These are phyloP conservation scores for Heliamphora exappendiculata DNA, from an alignment of 148 eudicot species.

Conservation along the genomic window DNA sequence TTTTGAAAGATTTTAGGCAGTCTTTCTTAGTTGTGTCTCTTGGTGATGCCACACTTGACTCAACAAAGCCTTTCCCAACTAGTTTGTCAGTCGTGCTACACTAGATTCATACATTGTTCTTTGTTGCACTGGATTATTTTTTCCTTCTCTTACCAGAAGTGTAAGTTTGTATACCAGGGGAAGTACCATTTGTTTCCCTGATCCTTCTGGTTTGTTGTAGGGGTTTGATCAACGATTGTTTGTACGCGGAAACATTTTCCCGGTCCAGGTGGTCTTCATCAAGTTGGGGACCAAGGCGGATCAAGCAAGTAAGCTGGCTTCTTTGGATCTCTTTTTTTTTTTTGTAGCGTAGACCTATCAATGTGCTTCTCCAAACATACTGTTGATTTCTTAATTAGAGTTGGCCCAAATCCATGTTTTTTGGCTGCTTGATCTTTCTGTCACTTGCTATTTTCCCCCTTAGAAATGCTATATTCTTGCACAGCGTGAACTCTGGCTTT, in stretches of 20 bases:
- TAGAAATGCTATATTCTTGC: background rate
- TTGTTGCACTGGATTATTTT: background rate
- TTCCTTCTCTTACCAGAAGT: background rate
- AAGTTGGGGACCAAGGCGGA: slow-evolving; percentile 88
- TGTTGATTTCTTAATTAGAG: background rate
- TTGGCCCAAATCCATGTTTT: background rate
- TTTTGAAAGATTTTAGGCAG: background rate
- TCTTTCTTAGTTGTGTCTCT: background rate
- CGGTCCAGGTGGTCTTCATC: slow-evolving; percentile 79
- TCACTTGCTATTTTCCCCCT: background rate
- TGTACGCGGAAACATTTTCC: slow-evolving; percentile 78
- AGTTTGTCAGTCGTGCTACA: background rate
- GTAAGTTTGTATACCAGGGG: background rate
- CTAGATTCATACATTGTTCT: background rate
- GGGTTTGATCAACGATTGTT: slow-evolving; percentile 73
- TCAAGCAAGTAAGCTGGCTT: slow-evolving; percentile 57
- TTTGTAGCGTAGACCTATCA: background rate
- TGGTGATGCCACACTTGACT: background rate
- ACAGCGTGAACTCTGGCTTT: background rate
- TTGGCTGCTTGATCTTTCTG: background rate
- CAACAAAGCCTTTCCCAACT: background rate
- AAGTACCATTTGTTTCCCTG: slow-evolving; percentile 1
- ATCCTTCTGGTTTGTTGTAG: slow-evolving; percentile 29
- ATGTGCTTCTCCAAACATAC: background rate
- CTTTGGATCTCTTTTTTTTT: background rate